A percentile compares a stretch with the other conserved stretches of the same genome.
phyloP scores from a whole-genome alignment of 495 filamentous ascomycete species.

The Astrothelium macrocarpum region DNA sequence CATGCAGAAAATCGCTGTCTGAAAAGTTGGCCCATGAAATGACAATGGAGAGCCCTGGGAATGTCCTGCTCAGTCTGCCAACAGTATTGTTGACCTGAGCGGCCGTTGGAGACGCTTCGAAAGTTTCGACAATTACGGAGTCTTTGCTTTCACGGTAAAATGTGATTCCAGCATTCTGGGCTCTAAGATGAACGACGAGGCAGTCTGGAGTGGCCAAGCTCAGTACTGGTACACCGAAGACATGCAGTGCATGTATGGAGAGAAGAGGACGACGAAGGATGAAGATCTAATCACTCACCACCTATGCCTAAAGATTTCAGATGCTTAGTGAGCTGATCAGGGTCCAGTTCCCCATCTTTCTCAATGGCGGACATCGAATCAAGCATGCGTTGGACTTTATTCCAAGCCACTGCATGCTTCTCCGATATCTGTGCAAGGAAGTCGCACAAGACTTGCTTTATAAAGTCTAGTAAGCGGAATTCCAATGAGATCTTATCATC shows the following conservation, averaged over 20 bases:
- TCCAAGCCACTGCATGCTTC: neutral
- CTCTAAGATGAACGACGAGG: constrained; percentile 39
- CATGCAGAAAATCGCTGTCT: constrained; percentile 29
- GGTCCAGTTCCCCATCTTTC: neutral
- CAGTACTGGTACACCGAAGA: no score
- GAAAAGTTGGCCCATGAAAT: constrained; percentile 30
- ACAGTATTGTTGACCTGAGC: constrained; percentile 35
- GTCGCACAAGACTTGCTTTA: neutral
- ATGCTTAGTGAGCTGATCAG: neutral
- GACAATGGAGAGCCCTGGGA: constrained; percentile 42
- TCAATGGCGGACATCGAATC: neutral
- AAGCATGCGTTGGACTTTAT: constrained; percentile 7
- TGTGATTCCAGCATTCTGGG: constrained; percentile 52
- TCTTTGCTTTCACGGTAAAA: constrained; percentile 27
- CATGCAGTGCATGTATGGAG: no score
- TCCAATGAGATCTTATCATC: constrained; percentile 10
- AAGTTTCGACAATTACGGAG: constrained; percentile 42
- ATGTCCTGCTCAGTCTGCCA: constrained; percentile 45
- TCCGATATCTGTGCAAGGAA: neutral
- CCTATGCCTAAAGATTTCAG: neutral
- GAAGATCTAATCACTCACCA: neutral
- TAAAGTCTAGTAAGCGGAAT: neutral
- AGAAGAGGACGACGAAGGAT: neutral
- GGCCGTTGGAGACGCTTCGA: constrained; percentile 47
- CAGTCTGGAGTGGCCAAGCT: constrained; percentile 17